Evolutionary conservation across 2,329 filamentous ascomycete genomes (phyloP), one percentile per base, ranked within the genome.

Genomic region (Phialophora macrospora): DNA sequence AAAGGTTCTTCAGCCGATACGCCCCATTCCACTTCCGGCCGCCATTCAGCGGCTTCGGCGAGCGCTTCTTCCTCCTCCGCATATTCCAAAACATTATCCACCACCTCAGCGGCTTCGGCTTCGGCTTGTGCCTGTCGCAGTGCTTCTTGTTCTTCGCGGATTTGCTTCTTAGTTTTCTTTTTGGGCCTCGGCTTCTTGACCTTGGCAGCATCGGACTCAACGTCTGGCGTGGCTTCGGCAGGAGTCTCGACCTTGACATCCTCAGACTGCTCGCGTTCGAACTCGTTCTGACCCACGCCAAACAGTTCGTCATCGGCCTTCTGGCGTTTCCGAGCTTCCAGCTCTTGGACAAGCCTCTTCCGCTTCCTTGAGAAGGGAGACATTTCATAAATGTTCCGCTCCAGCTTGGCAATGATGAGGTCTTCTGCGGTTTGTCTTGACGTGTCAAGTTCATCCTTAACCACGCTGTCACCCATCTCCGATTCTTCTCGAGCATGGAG

Each of bases 271-370:
- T 83, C 80, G 3, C 79, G 75, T 11, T 88, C 84, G 58, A 84
- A 81, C 14, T 84, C 80, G 26, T 82, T 78, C 49, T 82, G 80
- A 75, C 84, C 85, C 52, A 90, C 81, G 14, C 86, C 88, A 74
- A 93, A 93, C 4, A 94, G 82, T 72, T 92, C 90, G 72, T 94
- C 91, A 64, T 93, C 91, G 75, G 92, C 92, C 80, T 93, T 94
- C 72, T 89, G 90, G 56, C 91, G 87, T 77, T 96, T 95, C 58
- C 90, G 86, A 55, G 89, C 85, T 62, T 85, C 85, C 64, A 90
- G 86, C 22, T 91, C 85, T 44, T 89, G 87, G 52, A 88, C 80
- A 46, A 90, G 86, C 46, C 92, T 83, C 77, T 94, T 95, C 70
- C 90, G 88, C 76, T 96, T 95, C 76, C 80, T 81, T n/a, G 82